A percentile compares a stretch with the other conserved stretches of the same genome.
These are phyloP conservation scores for Xylariales sp. DNA, from an alignment of 2,329 filamentous ascomycete genomes.

Conservation along the genomic window DNA sequence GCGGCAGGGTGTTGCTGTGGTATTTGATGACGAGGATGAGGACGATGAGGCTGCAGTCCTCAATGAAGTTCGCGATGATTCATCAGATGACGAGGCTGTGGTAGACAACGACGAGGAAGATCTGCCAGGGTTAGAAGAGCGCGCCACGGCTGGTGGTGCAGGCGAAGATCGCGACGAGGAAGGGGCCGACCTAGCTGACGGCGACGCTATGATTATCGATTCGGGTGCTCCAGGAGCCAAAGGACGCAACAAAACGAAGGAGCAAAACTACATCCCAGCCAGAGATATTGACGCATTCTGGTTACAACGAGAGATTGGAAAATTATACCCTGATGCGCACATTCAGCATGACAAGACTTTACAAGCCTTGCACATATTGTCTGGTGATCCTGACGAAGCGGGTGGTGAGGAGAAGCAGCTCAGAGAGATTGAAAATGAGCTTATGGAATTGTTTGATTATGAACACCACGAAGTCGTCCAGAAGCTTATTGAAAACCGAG, in stretches of 20 bases:
- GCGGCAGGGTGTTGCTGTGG: constrained; percentile 92
- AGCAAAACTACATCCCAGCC: constrained; percentile 65
- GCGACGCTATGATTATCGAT: constrained; percentile 81
- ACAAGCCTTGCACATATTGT: constrained; percentile 76
- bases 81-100: constrained; percentile 74
- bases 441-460: constrained; percentile 98
- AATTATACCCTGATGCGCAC: constrained; percentile 85
- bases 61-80: constrained; percentile 84
- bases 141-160: constrained; percentile 45
- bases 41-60: constrained; percentile 77
- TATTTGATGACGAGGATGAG: constrained; percentile 89
- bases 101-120: constrained; percentile 57
- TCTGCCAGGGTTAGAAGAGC: constrained; percentile 46
- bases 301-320: constrained; percentile 88
- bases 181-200: constrained; percentile 46
- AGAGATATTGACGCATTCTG: constrained; percentile 96
- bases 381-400: constrained; percentile 63
- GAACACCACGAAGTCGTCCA: constrained; percentile 91
- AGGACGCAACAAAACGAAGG: constrained; percentile 43
- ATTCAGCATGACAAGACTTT: constrained; percentile 90
- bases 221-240: constrained; percentile 44
- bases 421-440: constrained; percentile 93
- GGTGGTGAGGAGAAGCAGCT: constrained; percentile 80
- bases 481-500: constrained; percentile 84
- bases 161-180: constrained; percentile 44